phyloP scores from a whole-genome alignment of 108 stramenopile genomes.

The Cyclotella baltica region DNA sequence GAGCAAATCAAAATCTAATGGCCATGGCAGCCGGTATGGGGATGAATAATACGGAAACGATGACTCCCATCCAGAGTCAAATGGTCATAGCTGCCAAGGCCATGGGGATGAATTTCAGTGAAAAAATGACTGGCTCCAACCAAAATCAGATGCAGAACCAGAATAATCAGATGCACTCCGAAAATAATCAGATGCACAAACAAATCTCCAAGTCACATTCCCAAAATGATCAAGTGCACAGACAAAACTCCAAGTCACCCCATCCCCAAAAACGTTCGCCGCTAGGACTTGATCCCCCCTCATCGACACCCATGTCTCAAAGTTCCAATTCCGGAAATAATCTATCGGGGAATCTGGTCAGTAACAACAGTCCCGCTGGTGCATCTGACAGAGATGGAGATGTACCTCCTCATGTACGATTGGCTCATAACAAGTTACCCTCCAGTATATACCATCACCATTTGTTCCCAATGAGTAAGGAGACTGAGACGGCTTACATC shows the following conservation, averaged over 20 bases:
- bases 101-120: too few relatives aligned
- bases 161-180: too few relatives aligned
- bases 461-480: slow-evolving; percentile 32
- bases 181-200: not conserved
- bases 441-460: slow-evolving; percentile 53
- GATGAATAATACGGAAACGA: too few relatives aligned
- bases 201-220: too few relatives aligned
- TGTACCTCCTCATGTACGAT: slow-evolving; percentile 11
- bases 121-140: too few relatives aligned
- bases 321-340: slow-evolving; percentile 1
- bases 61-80: too few relatives aligned
- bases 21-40: too few relatives aligned
- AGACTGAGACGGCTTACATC: slow-evolving; percentile 29
- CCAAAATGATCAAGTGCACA: not conserved
- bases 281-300: not conserved
- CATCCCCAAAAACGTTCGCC: slow-evolving; percentile 22
- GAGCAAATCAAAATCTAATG: too few relatives aligned
- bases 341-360: not conserved
- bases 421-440: slow-evolving; percentile 45
- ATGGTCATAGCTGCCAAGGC: too few relatives aligned
- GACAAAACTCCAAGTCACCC: slow-evolving; percentile 18
- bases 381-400: slow-evolving; percentile 7
- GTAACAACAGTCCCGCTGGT: slow-evolving; percentile 11
- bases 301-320: not conserved
- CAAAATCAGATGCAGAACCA: slow-evolving; percentile 9